Evolutionary conservation across 2,329 filamentous ascomycete species (phyloP).

Genomic region (Penicillium sumatraense): DNA sequence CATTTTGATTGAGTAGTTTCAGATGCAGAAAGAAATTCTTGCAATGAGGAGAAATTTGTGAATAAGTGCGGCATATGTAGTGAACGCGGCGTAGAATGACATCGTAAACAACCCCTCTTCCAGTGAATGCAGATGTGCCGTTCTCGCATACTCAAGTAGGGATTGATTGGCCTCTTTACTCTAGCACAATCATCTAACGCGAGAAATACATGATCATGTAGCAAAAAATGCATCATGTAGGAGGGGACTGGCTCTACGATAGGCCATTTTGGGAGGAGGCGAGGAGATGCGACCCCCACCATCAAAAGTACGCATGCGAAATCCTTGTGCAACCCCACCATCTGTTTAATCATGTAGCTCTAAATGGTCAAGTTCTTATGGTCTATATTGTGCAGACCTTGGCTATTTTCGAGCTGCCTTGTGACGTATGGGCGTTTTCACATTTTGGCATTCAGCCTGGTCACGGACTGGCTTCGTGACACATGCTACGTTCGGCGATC

Average conservation of each 20-base stretch:
- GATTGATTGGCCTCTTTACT: not conserved
- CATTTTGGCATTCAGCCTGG: too few species aligned
- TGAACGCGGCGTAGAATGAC: too few species aligned
- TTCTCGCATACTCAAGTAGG: not conserved
- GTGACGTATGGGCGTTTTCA: too few species aligned
- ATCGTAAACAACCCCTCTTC: not conserved
- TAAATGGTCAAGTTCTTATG: not conserved
- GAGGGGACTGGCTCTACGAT: not conserved
- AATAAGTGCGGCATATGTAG: too few species aligned
- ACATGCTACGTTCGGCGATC: too few species aligned
- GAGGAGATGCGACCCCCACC: not conserved
- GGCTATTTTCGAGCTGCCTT: too few species aligned
- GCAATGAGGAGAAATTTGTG: not conserved
- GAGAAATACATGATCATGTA: too few species aligned
- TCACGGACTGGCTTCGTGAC: too few species aligned
- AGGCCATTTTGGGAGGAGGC: not conserved
- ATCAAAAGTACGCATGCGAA: not conserved
- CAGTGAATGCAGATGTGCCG: not conserved
- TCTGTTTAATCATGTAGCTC: not conserved
- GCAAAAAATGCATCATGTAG: not conserved
- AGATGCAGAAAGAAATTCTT: not conserved
- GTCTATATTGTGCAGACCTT: too few species aligned
- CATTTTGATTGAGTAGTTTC: not conserved
- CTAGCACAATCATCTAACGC: too few species aligned
- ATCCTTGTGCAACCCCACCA: not conserved